Conservation (phyloP, 2,329 filamentous ascomycete genomes). For the Beauveria bassiana region DNA sequence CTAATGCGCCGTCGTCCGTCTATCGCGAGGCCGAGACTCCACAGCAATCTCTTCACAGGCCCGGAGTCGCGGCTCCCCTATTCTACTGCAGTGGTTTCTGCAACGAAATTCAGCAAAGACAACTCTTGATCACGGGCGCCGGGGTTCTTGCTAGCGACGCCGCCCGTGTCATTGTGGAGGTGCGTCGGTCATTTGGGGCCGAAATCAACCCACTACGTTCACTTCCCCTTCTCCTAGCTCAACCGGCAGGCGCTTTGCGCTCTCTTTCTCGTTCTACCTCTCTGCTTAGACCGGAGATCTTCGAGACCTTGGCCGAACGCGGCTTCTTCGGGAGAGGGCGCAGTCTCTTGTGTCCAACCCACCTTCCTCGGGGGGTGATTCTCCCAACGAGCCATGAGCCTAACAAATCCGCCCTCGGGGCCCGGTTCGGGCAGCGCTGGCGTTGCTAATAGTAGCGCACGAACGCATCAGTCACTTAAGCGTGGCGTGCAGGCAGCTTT, state of each 20-base stretch:
- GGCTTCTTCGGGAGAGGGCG: background rate
- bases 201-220: background rate
- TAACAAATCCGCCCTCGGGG: conserved; percentile 46
- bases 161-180: background rate
- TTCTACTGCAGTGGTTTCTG: background rate
- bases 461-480: conserved; percentile 40
- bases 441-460: conserved; percentile 36
- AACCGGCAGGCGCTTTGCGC: background rate
- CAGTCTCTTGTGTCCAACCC: background rate
- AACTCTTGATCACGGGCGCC: no score
- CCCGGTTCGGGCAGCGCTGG: conserved; percentile 12
- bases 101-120: background rate
- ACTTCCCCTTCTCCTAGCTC: background rate
- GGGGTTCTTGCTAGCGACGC: no score
- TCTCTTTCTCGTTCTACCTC: background rate
- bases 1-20: background rate
- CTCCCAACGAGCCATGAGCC: conserved; percentile 33
- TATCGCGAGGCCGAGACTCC: background rate
- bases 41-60: conserved; percentile 5
- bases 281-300: background rate
- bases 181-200: background rate
- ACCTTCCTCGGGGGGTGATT: background rate
- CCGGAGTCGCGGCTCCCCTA: background rate
- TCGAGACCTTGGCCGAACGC: background rate
- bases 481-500: conserved; percentile 53